phyloP scores from a whole-genome alignment of 768 basidiomycete genomes.

The Lactifluus pinguis region DNA sequence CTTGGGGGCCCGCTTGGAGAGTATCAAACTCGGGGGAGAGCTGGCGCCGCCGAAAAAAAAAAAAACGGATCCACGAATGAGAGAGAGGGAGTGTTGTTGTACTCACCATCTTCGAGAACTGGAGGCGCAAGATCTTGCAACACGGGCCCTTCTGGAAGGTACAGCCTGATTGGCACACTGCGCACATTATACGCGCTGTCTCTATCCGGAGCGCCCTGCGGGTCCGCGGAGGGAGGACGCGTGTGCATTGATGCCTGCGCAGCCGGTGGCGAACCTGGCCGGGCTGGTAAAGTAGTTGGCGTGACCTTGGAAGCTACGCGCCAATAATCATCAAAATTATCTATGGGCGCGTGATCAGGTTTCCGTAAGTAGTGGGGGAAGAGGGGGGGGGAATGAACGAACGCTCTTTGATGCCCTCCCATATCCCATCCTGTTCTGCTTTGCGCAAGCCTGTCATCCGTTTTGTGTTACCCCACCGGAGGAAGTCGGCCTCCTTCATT shows the following conservation, averaged over 20 bases:
- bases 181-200: conserved; percentile 85
- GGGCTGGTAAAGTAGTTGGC: conserved; percentile 61
- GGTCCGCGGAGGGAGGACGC: conserved; percentile 58
- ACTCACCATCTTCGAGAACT: conserved; percentile 63
- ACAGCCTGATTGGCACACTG: conserved; percentile 82
- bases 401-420: conserved; percentile 97
- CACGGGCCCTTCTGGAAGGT: conserved; percentile 84
- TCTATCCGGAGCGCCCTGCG: conserved; percentile 41
- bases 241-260: conserved; percentile 49
- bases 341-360: conserved; percentile 32
- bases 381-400: conserved; percentile 27
- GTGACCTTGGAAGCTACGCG: conserved; percentile 88
- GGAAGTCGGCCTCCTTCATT: conserved; percentile 93
- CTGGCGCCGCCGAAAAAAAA: too few species aligned
- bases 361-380: background rate
- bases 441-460: conserved; percentile 86
- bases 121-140: conserved; percentile 87
- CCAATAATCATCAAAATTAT: conserved; percentile 95
- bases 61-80: background rate
- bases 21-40: too few species aligned
- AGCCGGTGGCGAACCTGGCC: conserved; percentile 47
- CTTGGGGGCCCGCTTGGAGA: background rate
- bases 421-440: conserved; percentile 89
- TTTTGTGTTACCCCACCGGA: conserved; percentile 93
- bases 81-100: background rate